phyloP scores from a whole-genome alignment of 441 rosid genomes.

The Geranium incanum region DNA sequence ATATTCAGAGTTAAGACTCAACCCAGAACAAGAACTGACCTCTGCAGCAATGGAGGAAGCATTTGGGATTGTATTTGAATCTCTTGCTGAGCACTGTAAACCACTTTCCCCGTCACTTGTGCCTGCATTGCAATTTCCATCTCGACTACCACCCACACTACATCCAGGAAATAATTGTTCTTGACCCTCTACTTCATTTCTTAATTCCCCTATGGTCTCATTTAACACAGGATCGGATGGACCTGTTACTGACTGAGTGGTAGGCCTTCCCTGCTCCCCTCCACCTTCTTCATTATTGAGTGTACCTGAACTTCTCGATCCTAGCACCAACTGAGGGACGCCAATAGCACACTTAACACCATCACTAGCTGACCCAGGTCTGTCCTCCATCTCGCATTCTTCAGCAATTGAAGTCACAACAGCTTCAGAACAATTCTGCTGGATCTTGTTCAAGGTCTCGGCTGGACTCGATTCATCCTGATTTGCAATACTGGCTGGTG shows the following conservation, averaged over 20 bases:
- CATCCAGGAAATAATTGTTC: conserved; percentile 23
- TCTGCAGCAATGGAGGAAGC: conserved; percentile 26
- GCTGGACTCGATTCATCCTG: conserved; percentile 32
- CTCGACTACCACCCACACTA: conserved; percentile 9
- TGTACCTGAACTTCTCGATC: conserved; percentile 26
- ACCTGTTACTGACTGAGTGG: conserved; percentile 24
- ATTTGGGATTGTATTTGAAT: conserved; percentile 25
- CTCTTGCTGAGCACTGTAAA: conserved; percentile 22
- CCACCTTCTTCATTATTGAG: conserved; percentile 24
- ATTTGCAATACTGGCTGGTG: conserved; percentile 25
- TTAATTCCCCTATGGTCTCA: conserved; percentile 30
- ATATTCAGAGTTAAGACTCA: conserved; percentile 29
- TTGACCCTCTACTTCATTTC: conserved; percentile 26
- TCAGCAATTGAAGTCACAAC: conserved; percentile 28
- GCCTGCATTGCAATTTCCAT: conserved; percentile 15
- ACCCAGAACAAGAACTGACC: conserved; percentile 29
- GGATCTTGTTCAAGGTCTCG: conserved; percentile 27
- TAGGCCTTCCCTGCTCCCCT: conserved; percentile 26
- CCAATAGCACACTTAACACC: conserved; percentile 27
- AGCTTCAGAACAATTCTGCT: conserved; percentile 30
- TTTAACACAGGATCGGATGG: conserved; percentile 24
- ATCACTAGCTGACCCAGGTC: conserved; percentile 23
- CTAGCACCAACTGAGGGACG: conserved; percentile 22
- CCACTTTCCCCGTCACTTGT: conserved; percentile 25
- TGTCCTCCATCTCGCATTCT: conserved; percentile 23